phyloP scores from a whole-genome alignment of 2,329 filamentous ascomycete species.

The Cercospora zeae-maydis region DNA sequence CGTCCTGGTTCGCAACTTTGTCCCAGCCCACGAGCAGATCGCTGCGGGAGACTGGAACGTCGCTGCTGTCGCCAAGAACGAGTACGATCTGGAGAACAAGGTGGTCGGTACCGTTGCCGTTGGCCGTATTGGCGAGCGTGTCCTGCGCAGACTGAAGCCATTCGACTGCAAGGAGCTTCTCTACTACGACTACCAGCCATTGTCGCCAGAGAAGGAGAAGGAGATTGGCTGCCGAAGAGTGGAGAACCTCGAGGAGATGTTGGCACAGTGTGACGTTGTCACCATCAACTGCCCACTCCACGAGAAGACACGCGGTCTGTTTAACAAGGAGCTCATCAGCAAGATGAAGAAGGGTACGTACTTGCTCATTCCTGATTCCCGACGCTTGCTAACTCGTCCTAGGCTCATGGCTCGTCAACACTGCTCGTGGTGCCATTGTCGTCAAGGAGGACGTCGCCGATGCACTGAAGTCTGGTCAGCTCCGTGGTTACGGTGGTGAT shows the following conservation, averaged over 20 bases:
- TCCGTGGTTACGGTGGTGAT: conserved; percentile 81
- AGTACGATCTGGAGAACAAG: conserved; percentile 96
- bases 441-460: conserved; percentile 98
- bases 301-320: conserved; percentile 92
- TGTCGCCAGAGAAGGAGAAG: conserved; percentile 78
- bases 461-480: conserved; percentile 85
- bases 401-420: conserved; percentile 97
- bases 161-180: conserved; percentile 99
- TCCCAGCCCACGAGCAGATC: conserved; percentile 94
- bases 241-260: conserved; percentile 84
- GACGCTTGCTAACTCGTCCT: conserved; percentile 4
- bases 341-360: conserved; percentile 94
- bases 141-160: conserved; percentile 88
- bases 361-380: not conserved
- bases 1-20: conserved; percentile 92
- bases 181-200: conserved; percentile 99
- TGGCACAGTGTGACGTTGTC: conserved; percentile 91
- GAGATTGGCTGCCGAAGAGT: conserved; percentile 95
- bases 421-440: conserved; percentile 95
- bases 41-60: conserved; percentile 89
- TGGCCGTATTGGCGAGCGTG: conserved; percentile 96
- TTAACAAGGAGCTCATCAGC: conserved; percentile 96
- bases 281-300: conserved; percentile 99
- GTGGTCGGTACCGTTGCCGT: conserved; percentile 96
- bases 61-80: conserved; percentile 93